Percentiles rank a stretch among this genome's conserved stretches.
Conservation (phyloP, 768 basidiomycete species). For the Boletellus ananiceps region DNA sequence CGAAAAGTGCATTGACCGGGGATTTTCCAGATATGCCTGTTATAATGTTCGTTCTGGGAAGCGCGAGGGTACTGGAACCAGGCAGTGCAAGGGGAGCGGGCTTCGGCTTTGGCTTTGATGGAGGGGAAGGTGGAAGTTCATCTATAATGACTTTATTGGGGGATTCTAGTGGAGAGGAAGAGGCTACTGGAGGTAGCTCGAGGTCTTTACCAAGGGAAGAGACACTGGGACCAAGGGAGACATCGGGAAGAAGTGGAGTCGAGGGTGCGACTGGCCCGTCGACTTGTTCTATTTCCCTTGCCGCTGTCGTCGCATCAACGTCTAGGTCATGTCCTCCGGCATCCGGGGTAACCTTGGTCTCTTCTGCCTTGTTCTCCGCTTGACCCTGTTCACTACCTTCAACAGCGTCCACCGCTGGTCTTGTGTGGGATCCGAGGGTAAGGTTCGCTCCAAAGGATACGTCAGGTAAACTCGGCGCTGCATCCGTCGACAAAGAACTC, state of each 20-base stretch:
- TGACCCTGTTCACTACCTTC: slow-evolving; percentile 9
- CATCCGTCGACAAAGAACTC: slow-evolving; percentile 1
- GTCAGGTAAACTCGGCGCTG: slow-evolving; percentile 11
- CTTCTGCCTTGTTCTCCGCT: not conserved
- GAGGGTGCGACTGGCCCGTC: not conserved
- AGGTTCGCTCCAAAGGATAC: slow-evolving; percentile 19
- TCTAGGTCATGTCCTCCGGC: not conserved
- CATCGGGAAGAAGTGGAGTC: slow-evolving; percentile 11
- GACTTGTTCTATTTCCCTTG: not conserved
- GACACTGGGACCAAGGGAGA: slow-evolving; percentile 7
- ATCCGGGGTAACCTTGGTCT: not conserved
- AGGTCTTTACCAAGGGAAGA: slow-evolving; percentile 11
- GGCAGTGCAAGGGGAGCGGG: slow-evolving; percentile 10
- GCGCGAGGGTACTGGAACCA: slow-evolving; percentile 7
- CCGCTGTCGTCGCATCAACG: not conserved
- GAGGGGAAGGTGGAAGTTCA: slow-evolving; percentile 19
- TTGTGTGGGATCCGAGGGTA: slow-evolving; percentile 13
- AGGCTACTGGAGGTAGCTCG: slow-evolving; percentile 1
- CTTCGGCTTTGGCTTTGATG: slow-evolving; percentile 20
- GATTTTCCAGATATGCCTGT: slow-evolving; percentile 21
- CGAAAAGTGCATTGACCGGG: slow-evolving; percentile 22
- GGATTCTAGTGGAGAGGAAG: slow-evolving; percentile 2
- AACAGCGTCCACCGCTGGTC: slow-evolving; percentile 1
- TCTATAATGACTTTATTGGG: slow-evolving; percentile 11
- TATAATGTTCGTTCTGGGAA: slow-evolving; percentile 18